Percentiles rank a stretch among this genome's conserved stretches.
Evolutionary conservation across 2,329 filamentous ascomycete species (phyloP).

Genomic region (Xylariaceae sp.): DNA sequence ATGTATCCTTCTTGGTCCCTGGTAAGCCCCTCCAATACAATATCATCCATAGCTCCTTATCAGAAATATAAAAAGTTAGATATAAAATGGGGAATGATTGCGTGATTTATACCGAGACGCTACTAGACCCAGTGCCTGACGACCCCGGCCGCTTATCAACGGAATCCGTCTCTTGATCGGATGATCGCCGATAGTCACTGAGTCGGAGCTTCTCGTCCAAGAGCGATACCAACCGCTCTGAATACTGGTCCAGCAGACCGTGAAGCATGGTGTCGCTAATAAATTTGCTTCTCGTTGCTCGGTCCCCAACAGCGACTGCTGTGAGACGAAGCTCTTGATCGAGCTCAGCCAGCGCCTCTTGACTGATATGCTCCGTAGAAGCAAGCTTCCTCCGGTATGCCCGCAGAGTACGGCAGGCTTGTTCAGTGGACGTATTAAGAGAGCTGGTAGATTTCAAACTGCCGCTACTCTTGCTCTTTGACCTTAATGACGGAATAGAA

Average conservation of each 20-base stretch:
- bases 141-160: conserved; percentile 19
- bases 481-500: conserved; percentile 50
- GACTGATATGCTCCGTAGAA: conserved; percentile 52
- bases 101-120: conserved; percentile 22
- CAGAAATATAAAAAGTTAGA: conserved; percentile 20
- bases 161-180: conserved; percentile 18
- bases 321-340: conserved; percentile 63
- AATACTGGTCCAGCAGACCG: conserved; percentile 70
- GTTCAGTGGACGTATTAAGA: conserved; percentile 60
- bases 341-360: conserved; percentile 57
- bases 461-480: conserved; percentile 48
- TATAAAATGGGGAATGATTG: conserved; percentile 22
- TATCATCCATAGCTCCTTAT: conserved; percentile 10
- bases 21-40: conserved; percentile 6
- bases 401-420: conserved; percentile 58
- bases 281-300: conserved; percentile 49
- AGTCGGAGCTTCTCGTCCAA: conserved; percentile 67
- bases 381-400: conserved; percentile 60
- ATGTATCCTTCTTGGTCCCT: conserved; percentile 4
- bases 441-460: conserved; percentile 51
- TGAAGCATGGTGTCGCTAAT: conserved; percentile 57
- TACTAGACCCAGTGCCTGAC: conserved; percentile 23
- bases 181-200: conserved; percentile 12
- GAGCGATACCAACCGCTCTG: conserved; percentile 64
- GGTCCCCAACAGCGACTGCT: conserved; percentile 55